Base-by-base conservation (phyloP, 1,284 basidiomycete species). In the Apiotrichum brassicae region DNA sequence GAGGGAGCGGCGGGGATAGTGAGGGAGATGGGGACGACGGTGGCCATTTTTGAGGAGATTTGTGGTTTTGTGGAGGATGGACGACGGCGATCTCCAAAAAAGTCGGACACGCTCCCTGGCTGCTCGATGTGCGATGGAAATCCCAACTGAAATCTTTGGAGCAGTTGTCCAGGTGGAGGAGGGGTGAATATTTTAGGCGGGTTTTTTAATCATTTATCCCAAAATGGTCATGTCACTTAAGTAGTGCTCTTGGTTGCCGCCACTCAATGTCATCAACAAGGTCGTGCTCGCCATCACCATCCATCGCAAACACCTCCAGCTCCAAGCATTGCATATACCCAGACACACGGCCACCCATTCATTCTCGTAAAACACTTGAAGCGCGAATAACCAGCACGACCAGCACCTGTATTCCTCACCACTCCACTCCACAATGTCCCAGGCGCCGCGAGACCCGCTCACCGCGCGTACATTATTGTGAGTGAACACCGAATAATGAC, bases 401-500 rank as follows among this genome's bases (percentile, higher is more conserved):
- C 6, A 18, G 25, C 28, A 26, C 25, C 48, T 14, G 36, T 26
- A 8, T n/a, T 34, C 28, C 11, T 24, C 14, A 33, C 20, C 20
- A 14, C 40, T 34, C 35, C 26, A 35, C 40, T 36, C 35, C 25
- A 51, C 50, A 51, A 64, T 64, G 59, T 60, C 60, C 18, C 54
- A 62, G 42, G 61, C 61, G 34, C 56, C 63, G 9, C 56, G 49
- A 42, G 63, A 65, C 39, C 59, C 59, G 12, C 51, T 71, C 34
- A 65, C 72, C 11, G 65, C 70, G 46, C 48, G 71, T 43, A 61
- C 65, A 3, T 56, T 74, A 25, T 72, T 74, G 70, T 72, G 50
- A 68, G 70, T 59, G 24, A 2, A 20, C 5, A 11, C 7, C 3
- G 32, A 8, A 19, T 9, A 23, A 25, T 20, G 18, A 22, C 12